These are phyloP conservation scores for Claviceps monticola DNA, from an alignment of 2,329 filamentous ascomycete species.

Conservation along the genomic window DNA sequence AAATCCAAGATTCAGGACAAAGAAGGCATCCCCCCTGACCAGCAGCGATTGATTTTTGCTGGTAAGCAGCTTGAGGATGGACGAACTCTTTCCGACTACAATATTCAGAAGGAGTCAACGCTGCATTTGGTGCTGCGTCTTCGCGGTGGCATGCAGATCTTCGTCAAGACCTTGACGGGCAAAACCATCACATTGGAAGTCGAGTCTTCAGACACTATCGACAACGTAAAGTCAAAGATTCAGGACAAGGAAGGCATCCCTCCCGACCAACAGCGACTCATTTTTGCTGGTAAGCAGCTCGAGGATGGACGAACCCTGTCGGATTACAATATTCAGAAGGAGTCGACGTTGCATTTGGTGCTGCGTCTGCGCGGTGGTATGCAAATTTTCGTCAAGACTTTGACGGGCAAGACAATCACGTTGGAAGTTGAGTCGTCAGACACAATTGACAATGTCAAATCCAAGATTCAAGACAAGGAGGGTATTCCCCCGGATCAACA, in stretches of 20 bases:
- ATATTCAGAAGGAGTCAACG: slow-evolving; percentile 87
- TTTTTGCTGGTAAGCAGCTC: slow-evolving; percentile 87
- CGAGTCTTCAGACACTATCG: slow-evolving; percentile 79
- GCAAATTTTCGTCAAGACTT: slow-evolving; percentile 79
- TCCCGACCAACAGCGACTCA: slow-evolving; percentile 85
- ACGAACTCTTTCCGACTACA: slow-evolving; percentile 84
- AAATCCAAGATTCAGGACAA: slow-evolving; percentile 90
- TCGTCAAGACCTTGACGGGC: slow-evolving; percentile 75
- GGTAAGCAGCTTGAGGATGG: slow-evolving; percentile 91
- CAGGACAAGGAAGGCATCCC: slow-evolving; percentile 90
- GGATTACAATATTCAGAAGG: slow-evolving; percentile 97
- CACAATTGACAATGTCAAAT: too few species aligned
- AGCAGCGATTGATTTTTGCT: slow-evolving; percentile 86
- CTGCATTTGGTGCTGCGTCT: slow-evolving; percentile 72
- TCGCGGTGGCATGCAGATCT: slow-evolving; percentile 81
- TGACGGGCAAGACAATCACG: slow-evolving; percentile 89
- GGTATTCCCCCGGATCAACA: slow-evolving; percentile 36
- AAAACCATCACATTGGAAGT: slow-evolving; percentile 94
- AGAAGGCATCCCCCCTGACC: slow-evolving; percentile 87
- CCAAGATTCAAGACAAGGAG: too few species aligned
- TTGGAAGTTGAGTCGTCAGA: slow-evolving; percentile 56
- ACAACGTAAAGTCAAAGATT: slow-evolving; percentile 91
- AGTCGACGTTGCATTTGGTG: slow-evolving; percentile 68
- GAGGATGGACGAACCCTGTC: slow-evolving; percentile 83
- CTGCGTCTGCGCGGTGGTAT: slow-evolving; percentile 73